Evolutionary conservation across 495 filamentous ascomycete genomes (phyloP), one percentile per base, ranked within the genome.

Genomic region (Podospora fimiseda): DNA sequence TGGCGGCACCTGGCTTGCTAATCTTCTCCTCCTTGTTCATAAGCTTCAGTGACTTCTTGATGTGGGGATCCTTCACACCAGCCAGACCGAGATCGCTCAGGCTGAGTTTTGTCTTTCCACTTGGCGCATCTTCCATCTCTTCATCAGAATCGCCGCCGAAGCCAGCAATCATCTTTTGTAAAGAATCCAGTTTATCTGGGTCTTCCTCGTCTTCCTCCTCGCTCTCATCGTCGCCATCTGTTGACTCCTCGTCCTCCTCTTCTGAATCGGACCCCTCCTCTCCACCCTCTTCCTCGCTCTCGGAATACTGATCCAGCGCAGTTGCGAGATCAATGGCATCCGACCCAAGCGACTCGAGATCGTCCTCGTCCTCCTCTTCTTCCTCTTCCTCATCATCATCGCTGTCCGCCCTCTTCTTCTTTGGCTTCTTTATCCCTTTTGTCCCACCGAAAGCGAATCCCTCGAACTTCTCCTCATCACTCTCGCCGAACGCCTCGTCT

Each of bases 401-500:
- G 1, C 52, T 40, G 49, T 57, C 60, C 43, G 57, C 61, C 52
- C 58, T 67, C 9, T 60, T 53, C 56, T 63, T 69, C 48, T 64
- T 64, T 13, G 51, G 52, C 54, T 67, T 70, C 51, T 77, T 80
- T 56, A 71, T 84, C 42, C 70, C 77, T 50, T 69, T 81, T 57
- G 80, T 87, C 39, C 84, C 86, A 2, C 82, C 72, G 60, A 95
- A 95, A 2, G 79, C 73, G 67, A 80, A 92, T 7, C 80, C 83
- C 38, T 87, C 85, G 59, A 93, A 93, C 55, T 74, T 73, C 60
- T 95, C 89, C 66, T 91, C 83, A 60, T 95, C 89, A 57, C 88
- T 91, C 52, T 85, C 85, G 8, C 90, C 92, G 75, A 96, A 86
- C 27, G 92, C 92, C 63, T 96, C 92, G 53, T 96, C 92, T 56